Conservation (phyloP, 2,329 filamentous ascomycete species). For the Arachnopeziza araneosa region DNA sequence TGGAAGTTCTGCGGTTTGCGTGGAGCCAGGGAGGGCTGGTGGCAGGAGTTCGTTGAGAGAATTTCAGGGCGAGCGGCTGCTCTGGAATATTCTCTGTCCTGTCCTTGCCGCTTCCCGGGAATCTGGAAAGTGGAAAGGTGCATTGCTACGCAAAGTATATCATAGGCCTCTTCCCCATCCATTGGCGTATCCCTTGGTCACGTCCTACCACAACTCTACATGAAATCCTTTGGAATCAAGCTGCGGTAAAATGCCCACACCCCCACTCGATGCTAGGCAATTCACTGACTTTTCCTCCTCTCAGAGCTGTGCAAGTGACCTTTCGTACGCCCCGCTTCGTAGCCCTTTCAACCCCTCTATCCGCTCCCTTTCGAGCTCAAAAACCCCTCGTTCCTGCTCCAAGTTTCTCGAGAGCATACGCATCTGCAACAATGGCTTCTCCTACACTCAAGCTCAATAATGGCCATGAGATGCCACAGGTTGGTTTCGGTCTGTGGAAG, state of each 20-base stretch:
- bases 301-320: not conserved
- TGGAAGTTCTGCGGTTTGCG: not conserved
- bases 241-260: not conserved
- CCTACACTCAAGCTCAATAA: slow-evolving; percentile 41
- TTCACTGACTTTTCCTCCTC: not conserved
- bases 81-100: not conserved
- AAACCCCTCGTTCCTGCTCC: not conserved
- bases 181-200: not conserved
- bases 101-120: not conserved
- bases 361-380: not conserved
- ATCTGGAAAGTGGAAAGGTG: not conserved
- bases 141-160: not conserved
- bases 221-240: not conserved
- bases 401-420: slow-evolving; percentile 4
- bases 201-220: not conserved
- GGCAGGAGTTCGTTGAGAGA: too few relatives aligned
- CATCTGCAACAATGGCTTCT: slow-evolving; percentile 23
- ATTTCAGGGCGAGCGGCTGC: not conserved
- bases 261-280: not conserved
- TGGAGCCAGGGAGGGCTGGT: not conserved
- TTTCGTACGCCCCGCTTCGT: not conserved
- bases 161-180: not conserved
- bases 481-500: slow-evolving; percentile 66
- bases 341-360: not conserved
- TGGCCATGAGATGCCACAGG: slow-evolving; percentile 50